Evolutionary conservation across 2,329 filamentous ascomycete genomes (phyloP).

Genomic region (Trichoderma guizhouense): DNA sequence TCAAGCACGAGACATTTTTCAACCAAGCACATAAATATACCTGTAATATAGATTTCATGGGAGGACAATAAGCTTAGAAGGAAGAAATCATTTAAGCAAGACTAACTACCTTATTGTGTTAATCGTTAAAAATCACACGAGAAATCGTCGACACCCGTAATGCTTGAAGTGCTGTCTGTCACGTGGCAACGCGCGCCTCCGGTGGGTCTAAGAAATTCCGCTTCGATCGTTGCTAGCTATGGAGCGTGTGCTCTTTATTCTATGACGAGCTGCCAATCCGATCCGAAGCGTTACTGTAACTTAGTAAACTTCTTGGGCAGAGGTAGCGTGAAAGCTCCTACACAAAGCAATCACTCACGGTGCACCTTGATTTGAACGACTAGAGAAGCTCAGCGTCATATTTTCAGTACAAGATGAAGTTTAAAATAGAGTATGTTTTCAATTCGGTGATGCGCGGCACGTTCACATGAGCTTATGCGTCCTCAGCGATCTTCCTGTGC

Average conservation of each 20-base stretch:
- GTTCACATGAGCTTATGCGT: neutral
- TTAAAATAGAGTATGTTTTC: constrained; percentile 18
- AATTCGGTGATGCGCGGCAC: neutral
- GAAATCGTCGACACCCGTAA: neutral
- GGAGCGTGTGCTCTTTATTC: neutral
- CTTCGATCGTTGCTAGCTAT: neutral
- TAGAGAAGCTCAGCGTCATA: neutral
- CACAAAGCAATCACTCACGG: neutral
- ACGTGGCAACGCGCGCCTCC: neutral
- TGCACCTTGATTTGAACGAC: neutral
- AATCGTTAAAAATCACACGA: neutral
- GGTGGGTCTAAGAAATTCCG: neutral
- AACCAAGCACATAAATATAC: neutral
- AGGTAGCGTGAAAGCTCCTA: constrained; percentile 2
- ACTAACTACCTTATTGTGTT: neutral
- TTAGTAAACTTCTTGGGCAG: neutral
- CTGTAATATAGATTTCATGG: neutral
- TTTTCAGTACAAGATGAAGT: constrained; percentile 7
- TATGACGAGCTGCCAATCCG: neutral
- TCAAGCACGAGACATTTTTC: neutral
- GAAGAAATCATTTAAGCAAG: neutral
- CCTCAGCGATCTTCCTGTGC: constrained; percentile 52
- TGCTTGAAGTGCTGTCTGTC: neutral
- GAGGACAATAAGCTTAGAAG: neutral
- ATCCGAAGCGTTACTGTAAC: neutral